A percentile compares a stretch with the other conserved stretches of the same genome.
Evolutionary conservation across 805 yeast species (phyloP).

Genomic region (Ogataea degrootiae): DNA sequence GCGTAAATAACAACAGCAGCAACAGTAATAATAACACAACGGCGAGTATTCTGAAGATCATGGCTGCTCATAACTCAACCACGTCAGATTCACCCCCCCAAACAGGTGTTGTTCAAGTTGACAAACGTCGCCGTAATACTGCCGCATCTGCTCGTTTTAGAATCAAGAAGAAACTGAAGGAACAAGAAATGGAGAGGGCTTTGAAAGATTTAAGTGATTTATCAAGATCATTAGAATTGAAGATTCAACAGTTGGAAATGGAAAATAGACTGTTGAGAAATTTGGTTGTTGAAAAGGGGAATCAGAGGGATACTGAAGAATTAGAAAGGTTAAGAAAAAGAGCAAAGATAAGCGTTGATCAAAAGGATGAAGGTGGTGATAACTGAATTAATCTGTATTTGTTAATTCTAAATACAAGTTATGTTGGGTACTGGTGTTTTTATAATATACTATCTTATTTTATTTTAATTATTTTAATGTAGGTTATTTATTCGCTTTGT

Average conservation of each 20-base stretch:
- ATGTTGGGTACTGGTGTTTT: background rate
- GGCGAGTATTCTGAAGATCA: background rate
- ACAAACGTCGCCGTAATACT: constrained; percentile 82
- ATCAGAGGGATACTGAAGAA: constrained; percentile 47
- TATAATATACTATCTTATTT: too few species aligned
- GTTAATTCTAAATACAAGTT: background rate
- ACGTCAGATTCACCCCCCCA: background rate
- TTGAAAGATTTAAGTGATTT: constrained; percentile 68
- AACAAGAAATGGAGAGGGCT: constrained; percentile 81
- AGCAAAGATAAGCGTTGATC: constrained; percentile 32
- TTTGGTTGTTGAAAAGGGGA: constrained; percentile 77
- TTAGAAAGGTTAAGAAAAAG: constrained; percentile 47
- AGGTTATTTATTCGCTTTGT: too few species aligned
- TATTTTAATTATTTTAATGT: too few species aligned
- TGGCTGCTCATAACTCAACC: background rate
- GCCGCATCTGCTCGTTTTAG: constrained; percentile 95
- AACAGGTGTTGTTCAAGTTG: constrained; percentile 40
- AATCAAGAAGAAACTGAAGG: constrained; percentile 85
- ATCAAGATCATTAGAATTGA: constrained; percentile 61
- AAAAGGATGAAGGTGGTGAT: constrained; percentile 4
- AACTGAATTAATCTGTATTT: background rate
- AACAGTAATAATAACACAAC: constrained; percentile 1
- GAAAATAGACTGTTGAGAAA: constrained; percentile 83
- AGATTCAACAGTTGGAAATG: constrained; percentile 83
- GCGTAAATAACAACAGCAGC: background rate